These are phyloP conservation scores for Tuber melanosporum DNA, from an alignment of 495 filamentous ascomycete species.

Conservation along the genomic window DNA sequence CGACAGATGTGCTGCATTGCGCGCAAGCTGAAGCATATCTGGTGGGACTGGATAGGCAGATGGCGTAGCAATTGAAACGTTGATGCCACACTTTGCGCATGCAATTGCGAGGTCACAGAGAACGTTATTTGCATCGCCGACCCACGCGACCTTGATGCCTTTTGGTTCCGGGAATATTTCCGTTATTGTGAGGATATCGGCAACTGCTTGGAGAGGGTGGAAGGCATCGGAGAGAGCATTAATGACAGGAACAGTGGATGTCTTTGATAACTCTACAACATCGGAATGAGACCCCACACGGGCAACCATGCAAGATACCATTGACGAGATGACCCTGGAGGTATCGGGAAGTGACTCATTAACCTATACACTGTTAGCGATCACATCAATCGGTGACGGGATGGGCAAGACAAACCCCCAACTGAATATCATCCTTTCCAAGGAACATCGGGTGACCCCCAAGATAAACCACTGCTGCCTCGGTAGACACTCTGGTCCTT, in stretches of 20 bases:
- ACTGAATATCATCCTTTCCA: slow-evolving; percentile 87
- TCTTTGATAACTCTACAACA: slow-evolving; percentile 66
- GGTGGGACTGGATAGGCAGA: slow-evolving; percentile 69
- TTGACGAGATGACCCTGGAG: slow-evolving; percentile 78
- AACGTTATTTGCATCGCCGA: slow-evolving; percentile 96
- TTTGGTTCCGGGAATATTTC: slow-evolving; percentile 54
- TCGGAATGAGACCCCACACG: slow-evolving; percentile 80
- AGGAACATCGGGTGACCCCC: slow-evolving; percentile 95
- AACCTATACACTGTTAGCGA: slow-evolving; percentile 45
- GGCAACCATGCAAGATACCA: slow-evolving; percentile 85
- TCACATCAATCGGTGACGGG: neutral
- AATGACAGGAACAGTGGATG: slow-evolving; percentile 83
- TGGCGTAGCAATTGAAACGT: slow-evolving; percentile 80
- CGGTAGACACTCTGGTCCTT: slow-evolving; percentile 83
- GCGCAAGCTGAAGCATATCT: slow-evolving; percentile 63
- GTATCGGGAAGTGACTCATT: slow-evolving; percentile 92
- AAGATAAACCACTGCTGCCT: slow-evolving; percentile 73
- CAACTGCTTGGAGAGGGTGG: slow-evolving; percentile 88
- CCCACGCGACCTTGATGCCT: slow-evolving; percentile 64
- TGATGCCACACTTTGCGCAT: slow-evolving; percentile 75
- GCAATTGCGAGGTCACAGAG: slow-evolving; percentile 85
- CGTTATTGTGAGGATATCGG: slow-evolving; percentile 83
- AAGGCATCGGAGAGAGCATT: slow-evolving; percentile 84
- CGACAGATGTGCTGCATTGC: slow-evolving; percentile 53
- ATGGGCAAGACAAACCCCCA: slow-evolving; percentile 57